Conservation (phyloP, 164 flowering plant genomes). For the Annona squamosa region DNA sequence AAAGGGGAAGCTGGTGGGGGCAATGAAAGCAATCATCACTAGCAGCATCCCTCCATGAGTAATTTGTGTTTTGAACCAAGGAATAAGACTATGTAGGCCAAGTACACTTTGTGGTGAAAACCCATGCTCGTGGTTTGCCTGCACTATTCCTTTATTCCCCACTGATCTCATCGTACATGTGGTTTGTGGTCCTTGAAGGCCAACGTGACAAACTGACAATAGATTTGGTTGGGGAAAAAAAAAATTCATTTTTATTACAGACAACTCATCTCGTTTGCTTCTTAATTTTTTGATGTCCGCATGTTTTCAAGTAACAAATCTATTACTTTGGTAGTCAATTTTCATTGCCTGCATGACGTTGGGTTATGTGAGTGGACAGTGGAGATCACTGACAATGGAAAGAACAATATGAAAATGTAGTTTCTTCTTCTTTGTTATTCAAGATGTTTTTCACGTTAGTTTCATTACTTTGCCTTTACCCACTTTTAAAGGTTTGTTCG, state of each 20-base stretch:
- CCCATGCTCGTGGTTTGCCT: background rate
- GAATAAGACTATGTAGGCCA: conserved; percentile 4
- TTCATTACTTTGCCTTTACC: too few species aligned
- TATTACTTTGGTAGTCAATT: too few species aligned
- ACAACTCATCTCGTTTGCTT: background rate
- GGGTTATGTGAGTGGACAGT: too few species aligned
- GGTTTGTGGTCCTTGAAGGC: background rate
- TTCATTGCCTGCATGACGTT: too few species aligned
- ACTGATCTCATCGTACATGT: background rate
- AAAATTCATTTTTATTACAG: background rate
- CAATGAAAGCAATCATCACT: conserved; percentile 11
- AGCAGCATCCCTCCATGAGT: background rate
- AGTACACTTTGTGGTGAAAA: background rate
- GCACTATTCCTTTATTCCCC: background rate
- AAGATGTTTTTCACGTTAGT: too few species aligned
- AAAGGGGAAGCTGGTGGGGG: conserved; percentile 48
- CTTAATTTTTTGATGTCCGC: too few species aligned
- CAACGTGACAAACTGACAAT: background rate
- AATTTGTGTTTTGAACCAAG: conserved; percentile 8
- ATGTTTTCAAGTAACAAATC: too few species aligned
- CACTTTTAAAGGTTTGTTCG: too few species aligned
- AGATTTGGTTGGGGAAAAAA: background rate
- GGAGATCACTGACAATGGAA: too few species aligned
- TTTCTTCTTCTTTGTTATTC: too few species aligned
- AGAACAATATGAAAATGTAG: too few species aligned